Base-by-base conservation (phyloP, 23 red algal species). In the Gracilaria gracilis region DNA sequence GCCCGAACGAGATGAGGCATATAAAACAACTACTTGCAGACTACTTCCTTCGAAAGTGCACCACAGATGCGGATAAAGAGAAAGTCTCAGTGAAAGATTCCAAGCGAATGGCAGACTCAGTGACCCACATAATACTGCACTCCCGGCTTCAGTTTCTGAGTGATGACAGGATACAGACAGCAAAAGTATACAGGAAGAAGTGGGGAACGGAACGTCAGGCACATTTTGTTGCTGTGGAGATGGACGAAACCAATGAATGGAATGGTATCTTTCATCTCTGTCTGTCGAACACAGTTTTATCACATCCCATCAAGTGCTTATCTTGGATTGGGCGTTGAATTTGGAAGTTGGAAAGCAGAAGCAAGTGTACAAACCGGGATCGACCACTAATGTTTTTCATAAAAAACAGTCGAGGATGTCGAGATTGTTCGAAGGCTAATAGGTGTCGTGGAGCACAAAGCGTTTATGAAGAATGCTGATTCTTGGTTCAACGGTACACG, bases 181-280 rank as follows among this genome's bases (percentile, higher is more conserved):
- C n/a, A n/a, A n/a, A n/a, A n/a, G n/a, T n/a, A n/a, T n/a, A n/a
- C n/a, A n/a, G n/a, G n/a, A n/a, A n/a, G n/a, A n/a, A 34, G 11
- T 19, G 9, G 20, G 9, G 4, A 36, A 53, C 24, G 5, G 5
- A 62, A 13, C 49, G 34, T 2, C 28, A n/a, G 5, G 4, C 13
- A 29, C 34, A 83, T 64, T 83, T 33, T 9, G 79, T 83, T 58
- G 79, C 57, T 3, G 51, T 59, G 31, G 20, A 83, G 31, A 83
- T 83, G 79, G 57, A 83, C 23, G 7, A 9, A 2, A 83, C 17
- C 7, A 24, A 9, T 4, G 54, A 61, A 1, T 79, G 4, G n/a
- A 3, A 27, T 57, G 37, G n/a, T 2, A 8, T 57, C n/a, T 5
- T 16, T n/a, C 39, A 16, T 39, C 74, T 2, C 9, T 57, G 4